phyloP scores from a whole-genome alignment of 2,329 filamentous ascomycete genomes.

The Diaporthe nobilis region DNA sequence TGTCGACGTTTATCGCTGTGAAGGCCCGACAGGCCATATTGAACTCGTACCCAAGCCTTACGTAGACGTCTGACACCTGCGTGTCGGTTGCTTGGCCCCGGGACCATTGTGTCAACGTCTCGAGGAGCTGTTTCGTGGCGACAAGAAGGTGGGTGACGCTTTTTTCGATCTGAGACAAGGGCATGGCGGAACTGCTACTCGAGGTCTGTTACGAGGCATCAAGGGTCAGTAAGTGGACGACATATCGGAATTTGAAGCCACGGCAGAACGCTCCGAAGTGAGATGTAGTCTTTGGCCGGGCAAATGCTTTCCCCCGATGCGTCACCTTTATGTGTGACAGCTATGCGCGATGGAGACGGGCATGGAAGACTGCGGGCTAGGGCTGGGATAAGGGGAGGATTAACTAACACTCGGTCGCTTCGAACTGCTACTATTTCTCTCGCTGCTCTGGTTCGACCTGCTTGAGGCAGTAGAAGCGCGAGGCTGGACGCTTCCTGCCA shows the following conservation, averaged over 20 bases:
- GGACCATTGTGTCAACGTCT: conserved; percentile 98
- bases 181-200: conserved; percentile 74
- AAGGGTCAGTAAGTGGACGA: conserved; percentile 45
- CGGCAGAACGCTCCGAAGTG: not conserved
- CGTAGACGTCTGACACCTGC: conserved; percentile 98
- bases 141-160: conserved; percentile 98
- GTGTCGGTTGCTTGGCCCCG: conserved; percentile 91
- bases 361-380: conserved; percentile 39
- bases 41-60: conserved; percentile 97
- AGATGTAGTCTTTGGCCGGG: conserved; percentile 10
- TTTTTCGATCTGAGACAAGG: conserved; percentile 97
- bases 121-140: conserved; percentile 96
- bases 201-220: conserved; percentile 53
- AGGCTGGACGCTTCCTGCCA: conserved; percentile 61
- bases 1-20: conserved; percentile 96
- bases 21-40: conserved; percentile 99
- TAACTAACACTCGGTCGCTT: conserved; percentile 72
- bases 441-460: conserved; percentile 61
- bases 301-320: not conserved
- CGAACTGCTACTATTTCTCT: conserved; percentile 58
- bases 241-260: not conserved
- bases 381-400: conserved; percentile 37
- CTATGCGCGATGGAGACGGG: conserved; percentile 12
- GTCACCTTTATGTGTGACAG: not conserved
- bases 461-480: conserved; percentile 77